Evolutionary conservation across 2,329 filamentous ascomycete genomes (phyloP), one percentile per base, ranked within the genome.

Genomic region (Fonsecaea pedrosoi): DNA sequence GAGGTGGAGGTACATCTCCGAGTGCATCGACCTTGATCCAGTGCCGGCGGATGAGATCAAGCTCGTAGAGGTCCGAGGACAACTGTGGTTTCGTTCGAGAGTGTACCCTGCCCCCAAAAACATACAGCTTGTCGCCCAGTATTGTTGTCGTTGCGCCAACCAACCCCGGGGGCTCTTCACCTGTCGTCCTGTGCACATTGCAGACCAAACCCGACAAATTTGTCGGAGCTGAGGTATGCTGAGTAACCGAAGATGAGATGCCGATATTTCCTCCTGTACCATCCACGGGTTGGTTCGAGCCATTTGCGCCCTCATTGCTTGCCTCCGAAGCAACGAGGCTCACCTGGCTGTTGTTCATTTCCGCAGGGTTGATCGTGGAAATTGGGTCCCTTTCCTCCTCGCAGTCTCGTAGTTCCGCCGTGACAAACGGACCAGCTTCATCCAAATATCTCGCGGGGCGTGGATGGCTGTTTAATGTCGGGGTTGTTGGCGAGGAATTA

Each of bases 71-170:
- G 74, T 97, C 92, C 5, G 93, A 90, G 0, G 94, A 97, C 68
- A 99, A 82, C 59, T 92, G 90, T 8, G 94, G 92, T 63, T 92
- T 88, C 70, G 89, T 94, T 71, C 92, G 84, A 13, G 95, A 97
- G 60, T 98, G 81, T 72, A 96, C 88, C 61, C 94, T 87, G 7
- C 95, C 95, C 55, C 95, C 95, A 81, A 98, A 99, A 3, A 98
- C 94, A 77, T 97, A 99, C 25, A 99, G 84, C 78, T 96, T 97
- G 78, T 99, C 95, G 34, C 94, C 95, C 1, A 99, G 79, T 56
- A 98, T 92, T 0, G 95, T 98, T 0, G 95, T 98, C 0, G 95
- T 97, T 4, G 95, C 94, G 37, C 95, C 95, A 0, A 99, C 95
- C 2, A 98, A 83, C 2, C 95, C 91, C 74, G 92, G 92, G 2